Evolutionary conservation across 768 basidiomycete genomes (phyloP).

Genomic region (Kwoniella dejecticola): DNA sequence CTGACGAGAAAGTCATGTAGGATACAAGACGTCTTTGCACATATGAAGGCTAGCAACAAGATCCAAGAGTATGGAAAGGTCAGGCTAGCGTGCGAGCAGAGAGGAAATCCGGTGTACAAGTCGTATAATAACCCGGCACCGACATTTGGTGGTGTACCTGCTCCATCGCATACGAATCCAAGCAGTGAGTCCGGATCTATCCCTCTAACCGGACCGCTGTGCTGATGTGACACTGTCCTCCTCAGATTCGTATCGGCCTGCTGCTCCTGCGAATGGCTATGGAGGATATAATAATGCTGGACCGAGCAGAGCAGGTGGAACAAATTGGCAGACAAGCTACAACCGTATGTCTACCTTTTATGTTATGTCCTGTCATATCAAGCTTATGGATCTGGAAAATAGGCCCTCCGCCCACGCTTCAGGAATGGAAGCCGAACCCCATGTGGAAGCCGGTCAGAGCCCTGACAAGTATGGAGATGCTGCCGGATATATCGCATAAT

Average conservation of each 20-base stretch:
- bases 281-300: constrained; percentile 10
- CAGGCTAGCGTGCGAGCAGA: constrained; percentile 31
- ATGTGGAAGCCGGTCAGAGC: constrained; percentile 53
- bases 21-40: constrained; percentile 27
- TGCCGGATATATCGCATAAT: constrained; percentile 40
- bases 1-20: constrained; percentile 18
- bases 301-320: constrained; percentile 2
- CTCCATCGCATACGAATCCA: not conserved
- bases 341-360: not conserved
- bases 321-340: constrained; percentile 4
- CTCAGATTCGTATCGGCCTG: constrained; percentile 2
- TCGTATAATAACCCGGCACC: constrained; percentile 22
- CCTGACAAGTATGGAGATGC: constrained; percentile 39
- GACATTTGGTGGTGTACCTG: constrained; percentile 39
- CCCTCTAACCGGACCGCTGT: not conserved
- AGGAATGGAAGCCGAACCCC: constrained; percentile 50
- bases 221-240: not conserved
- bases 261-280: not conserved
- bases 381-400: not conserved
- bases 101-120: constrained; percentile 18
- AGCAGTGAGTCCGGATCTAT: constrained; percentile 16
- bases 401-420: constrained; percentile 18
- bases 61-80: constrained; percentile 16
- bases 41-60: constrained; percentile 23
- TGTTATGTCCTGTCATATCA: no score